Percentiles rank a stretch among this genome's conserved stretches.
Evolutionary conservation across 345 rosid species (phyloP).

Genomic region (Eucalyptus microcorys): DNA sequence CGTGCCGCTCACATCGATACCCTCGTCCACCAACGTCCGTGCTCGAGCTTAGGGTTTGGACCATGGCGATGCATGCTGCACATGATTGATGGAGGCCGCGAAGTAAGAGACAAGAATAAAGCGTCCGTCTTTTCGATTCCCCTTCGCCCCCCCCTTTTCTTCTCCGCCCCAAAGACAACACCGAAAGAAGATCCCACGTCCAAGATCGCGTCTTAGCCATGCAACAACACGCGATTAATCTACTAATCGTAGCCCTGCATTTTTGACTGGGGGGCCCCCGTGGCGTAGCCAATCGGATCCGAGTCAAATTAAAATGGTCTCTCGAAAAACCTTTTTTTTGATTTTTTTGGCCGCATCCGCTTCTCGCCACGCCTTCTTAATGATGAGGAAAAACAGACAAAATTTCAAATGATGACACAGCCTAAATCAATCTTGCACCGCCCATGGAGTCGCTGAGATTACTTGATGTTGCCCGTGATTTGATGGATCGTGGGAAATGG

Average conservation of each 20-base stretch:
- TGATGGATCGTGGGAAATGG: background rate
- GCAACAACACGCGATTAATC: background rate
- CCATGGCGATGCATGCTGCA: background rate
- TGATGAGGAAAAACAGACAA: background rate
- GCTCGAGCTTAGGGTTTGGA: background rate
- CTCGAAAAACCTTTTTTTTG: no score
- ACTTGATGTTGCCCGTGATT: background rate
- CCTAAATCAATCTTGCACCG: background rate
- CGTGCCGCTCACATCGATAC: background rate
- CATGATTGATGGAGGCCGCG: background rate
- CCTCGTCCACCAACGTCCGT: background rate
- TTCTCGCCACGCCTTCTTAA: background rate
- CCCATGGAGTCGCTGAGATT: background rate
- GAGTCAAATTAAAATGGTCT: background rate
- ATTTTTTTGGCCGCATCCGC: background rate
- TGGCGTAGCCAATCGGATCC: background rate
- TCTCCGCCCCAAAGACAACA: background rate
- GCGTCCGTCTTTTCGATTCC: background rate
- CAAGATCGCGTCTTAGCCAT: background rate
- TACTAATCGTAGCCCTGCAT: background rate
- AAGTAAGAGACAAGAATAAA: background rate
- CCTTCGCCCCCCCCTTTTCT: background rate
- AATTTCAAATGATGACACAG: background rate
- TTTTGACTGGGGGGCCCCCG: background rate
- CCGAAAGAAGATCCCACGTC: background rate